Percentiles rank a stretch among this genome's conserved stretches.
These are phyloP conservation scores for Podila horticola DNA, from an alignment of 192 early-diverging fungal genomes.

Conservation along the genomic window DNA sequence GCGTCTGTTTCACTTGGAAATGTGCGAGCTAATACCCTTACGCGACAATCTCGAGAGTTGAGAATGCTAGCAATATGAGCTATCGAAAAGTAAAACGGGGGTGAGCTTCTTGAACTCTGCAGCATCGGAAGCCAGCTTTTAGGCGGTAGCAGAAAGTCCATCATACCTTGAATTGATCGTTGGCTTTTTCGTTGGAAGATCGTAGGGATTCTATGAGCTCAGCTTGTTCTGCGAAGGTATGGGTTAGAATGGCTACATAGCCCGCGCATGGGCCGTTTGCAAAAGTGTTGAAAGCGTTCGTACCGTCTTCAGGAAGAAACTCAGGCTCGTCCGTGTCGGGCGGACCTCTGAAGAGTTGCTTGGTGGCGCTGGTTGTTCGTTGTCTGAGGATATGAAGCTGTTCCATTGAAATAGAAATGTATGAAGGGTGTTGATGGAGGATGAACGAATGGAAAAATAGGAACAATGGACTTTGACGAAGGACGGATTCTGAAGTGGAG, in stretches of 20 bases:
- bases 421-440: not conserved
- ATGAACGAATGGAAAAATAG: not conserved
- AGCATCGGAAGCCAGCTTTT: not conserved
- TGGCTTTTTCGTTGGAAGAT: slow-evolving; percentile 31
- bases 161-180: slow-evolving; percentile 31
- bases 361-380: slow-evolving; percentile 14
- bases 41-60: slow-evolving; percentile 26
- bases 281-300: not conserved
- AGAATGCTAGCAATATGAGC: slow-evolving; percentile 29
- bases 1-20: no score
- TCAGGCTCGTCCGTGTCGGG: slow-evolving; percentile 6
- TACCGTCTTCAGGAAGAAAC: slow-evolving; percentile 41
- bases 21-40: slow-evolving; percentile 4
- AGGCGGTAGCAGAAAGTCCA: not conserved
- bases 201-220: slow-evolving; percentile 32
- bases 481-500: not conserved
- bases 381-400: slow-evolving; percentile 21
- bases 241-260: not conserved
- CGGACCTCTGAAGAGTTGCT: slow-evolving; percentile 16
- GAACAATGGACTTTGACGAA: not conserved
- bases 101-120: not conserved
- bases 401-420: slow-evolving; percentile 7
- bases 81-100: not conserved
- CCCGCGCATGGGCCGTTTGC: not conserved
- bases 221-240: slow-evolving; percentile 27